Evolutionary conservation across 192 early-diverging fungal genomes (phyloP).

Genomic region (Coemansia sp.): DNA sequence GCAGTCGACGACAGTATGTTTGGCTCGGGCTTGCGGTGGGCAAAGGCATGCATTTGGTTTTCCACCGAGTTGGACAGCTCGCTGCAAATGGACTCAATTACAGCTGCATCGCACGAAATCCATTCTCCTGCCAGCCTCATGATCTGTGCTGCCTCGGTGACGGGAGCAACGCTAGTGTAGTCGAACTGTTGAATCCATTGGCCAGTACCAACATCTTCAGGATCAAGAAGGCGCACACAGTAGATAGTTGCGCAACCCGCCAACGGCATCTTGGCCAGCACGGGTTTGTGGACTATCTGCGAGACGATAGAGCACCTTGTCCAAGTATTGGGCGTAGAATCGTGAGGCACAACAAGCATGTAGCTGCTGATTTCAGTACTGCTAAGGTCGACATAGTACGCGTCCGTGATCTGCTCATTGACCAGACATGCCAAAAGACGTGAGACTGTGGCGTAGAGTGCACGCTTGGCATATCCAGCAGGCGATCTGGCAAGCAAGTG

Average conservation of each 20-base stretch:
- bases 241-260: background rate
- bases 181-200: slow-evolving; percentile 21
- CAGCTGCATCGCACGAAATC: slow-evolving; percentile 36
- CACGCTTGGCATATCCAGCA: slow-evolving; percentile 28
- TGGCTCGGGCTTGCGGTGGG: slow-evolving; percentile 13
- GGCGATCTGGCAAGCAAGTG: slow-evolving; percentile 17
- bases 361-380: slow-evolving; percentile 9
- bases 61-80: slow-evolving; percentile 58
- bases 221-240: slow-evolving; percentile 37
- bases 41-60: slow-evolving; percentile 52
- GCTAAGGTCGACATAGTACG: slow-evolving; percentile 42
- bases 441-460: slow-evolving; percentile 55
- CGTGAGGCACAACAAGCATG: slow-evolving; percentile 19
- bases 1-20: slow-evolving; percentile 43
- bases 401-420: slow-evolving; percentile 55
- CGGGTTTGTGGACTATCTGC: slow-evolving; percentile 20
- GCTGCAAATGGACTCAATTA: slow-evolving; percentile 28
- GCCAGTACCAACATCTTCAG: slow-evolving; percentile 36
- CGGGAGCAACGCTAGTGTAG: background rate
- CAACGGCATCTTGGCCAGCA: slow-evolving; percentile 1
- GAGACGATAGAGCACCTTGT: slow-evolving; percentile 17
- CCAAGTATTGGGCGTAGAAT: slow-evolving; percentile 18
- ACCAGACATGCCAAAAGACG: slow-evolving; percentile 58
- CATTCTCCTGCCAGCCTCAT: slow-evolving; percentile 48
- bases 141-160: slow-evolving; percentile 37